Base-by-base conservation (phyloP, 306 rosid species). In the Gynostemma pentaphyllum region DNA sequence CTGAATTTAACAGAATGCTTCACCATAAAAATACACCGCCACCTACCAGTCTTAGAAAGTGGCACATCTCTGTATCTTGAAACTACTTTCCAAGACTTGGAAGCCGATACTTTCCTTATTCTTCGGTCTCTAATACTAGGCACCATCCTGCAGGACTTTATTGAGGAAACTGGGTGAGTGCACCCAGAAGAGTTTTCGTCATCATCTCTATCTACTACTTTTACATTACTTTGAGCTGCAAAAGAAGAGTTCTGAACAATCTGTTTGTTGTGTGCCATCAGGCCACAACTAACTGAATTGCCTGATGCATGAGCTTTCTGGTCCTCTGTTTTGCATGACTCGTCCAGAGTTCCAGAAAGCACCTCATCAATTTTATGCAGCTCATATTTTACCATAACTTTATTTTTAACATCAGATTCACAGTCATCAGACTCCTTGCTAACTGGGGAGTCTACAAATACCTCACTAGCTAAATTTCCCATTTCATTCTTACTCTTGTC, bases 121-220 rank as follows among this genome's bases (percentile, higher is more conserved):
- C 87, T 79, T 45, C 82, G 78, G 41, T 81, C 82, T 37, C 85
- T 86, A 70, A 82, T 71, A 51, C 69, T 77, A 10, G 79, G 79
- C 13, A 62, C 77, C 57, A 83, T 57, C 82, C 85, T 81, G 60
- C 67, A 70, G 66, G 83, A 60, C 85, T 76, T 87, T 59, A 69
- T 76, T 71, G 75, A 50, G 36, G 70, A 64, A 62, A 74, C 64
- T 55, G 88, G 85, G 84, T 83, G 82, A 79, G 77, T 76, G 64
- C 90, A 84, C 85, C 83, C 84, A 26, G 82, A 87, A 74, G 79
- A 79, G 61, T 87, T 87, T 83, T 90, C 94, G 83, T 90, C 95
- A 78, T 90, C 95, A 85, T 90, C 97, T 85, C 94, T 90, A 90
- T 83, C 74, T 81, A 76, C 84, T 87, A 90, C 62, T 55, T 80